Base-by-base conservation (phyloP, 805 yeast species). In the Candida coquimbonensis region DNA sequence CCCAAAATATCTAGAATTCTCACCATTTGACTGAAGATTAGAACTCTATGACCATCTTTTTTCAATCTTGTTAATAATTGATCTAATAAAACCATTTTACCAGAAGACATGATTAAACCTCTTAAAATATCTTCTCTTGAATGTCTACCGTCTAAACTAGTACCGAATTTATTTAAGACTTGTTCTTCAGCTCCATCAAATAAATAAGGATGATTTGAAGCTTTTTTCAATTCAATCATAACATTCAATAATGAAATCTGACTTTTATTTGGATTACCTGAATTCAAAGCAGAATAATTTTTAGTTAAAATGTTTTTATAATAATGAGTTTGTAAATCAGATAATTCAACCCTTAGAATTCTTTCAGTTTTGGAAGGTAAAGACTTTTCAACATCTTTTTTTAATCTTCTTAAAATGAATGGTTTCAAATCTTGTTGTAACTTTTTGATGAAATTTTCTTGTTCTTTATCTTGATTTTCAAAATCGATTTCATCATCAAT, bases 11-110 rank as follows among this genome's bases (percentile, higher is more conserved):
- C 99, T 53, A 93, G 74, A 77, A 93, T 89, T 56, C 96, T 74
- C 26, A 93, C 99, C 99, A 93, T 93, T 64, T 93, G 99, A 16
- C 95, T 83, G 65, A 93, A 93, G 49, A 93, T 90, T 46, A 93
- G 73, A 4, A 93, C 99, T 52, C 99, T 75, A 61, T 93, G 99
- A 4, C 98, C 98, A 66, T 93, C 99, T 60, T 86, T 84, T 50
- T 81, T 78, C 60, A 93, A 73, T 51, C 96, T 75, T 5, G 87
- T 84, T 49, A 93, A 73, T 36, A 93, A 70, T 63, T 93, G 90
- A 66, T 93, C 99, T 43, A 93, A 70, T 40, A 93, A 72, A 7
- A 93, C 99, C 99, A 93, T 93, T 62, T 93, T 93, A 57, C 99
- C 99, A 8, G 96, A 87, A 16, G 95, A 87, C 99, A 93, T 93